Evolutionary conservation across 805 yeast genomes (phyloP).

Genomic region (Metschnikowia corniflorae): DNA sequence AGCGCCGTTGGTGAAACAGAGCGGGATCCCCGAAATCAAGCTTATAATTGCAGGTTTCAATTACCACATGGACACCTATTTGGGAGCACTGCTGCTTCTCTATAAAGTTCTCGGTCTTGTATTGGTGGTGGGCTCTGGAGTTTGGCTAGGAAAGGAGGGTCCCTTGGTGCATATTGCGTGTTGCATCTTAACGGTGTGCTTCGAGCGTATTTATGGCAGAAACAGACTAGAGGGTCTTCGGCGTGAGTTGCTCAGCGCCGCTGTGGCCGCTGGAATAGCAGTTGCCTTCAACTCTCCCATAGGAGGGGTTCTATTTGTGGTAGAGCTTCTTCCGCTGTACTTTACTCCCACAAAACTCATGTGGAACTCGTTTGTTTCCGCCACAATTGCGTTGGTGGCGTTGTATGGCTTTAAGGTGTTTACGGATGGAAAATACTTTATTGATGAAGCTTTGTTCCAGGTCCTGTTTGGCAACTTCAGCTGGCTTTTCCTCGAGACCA

Average conservation of each 20-base stretch:
- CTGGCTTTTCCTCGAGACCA: constrained; percentile 68
- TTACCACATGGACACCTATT: constrained; percentile 42
- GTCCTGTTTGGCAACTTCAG: constrained; percentile 65
- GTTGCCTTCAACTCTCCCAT: constrained; percentile 86
- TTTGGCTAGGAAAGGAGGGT: constrained; percentile 86
- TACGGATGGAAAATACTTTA: constrained; percentile 37
- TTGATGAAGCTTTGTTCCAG: constrained; percentile 51
- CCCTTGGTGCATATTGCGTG: constrained; percentile 80
- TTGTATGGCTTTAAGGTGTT: constrained; percentile 40
- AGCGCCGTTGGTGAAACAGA: constrained; percentile 31
- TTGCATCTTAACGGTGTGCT: constrained; percentile 39
- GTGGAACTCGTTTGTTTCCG: constrained; percentile 83
- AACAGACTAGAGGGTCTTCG: constrained; percentile 51
- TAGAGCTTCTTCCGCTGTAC: constrained; percentile 65
- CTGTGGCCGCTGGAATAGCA: constrained; percentile 79
- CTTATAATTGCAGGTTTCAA: constrained; percentile 64
- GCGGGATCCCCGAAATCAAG: constrained; percentile 76
- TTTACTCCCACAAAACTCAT: constrained; percentile 60
- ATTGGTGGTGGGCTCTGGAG: constrained; percentile 67
- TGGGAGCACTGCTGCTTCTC: constrained; percentile 50
- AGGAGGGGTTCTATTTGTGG: constrained; percentile 78
- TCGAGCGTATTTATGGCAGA: constrained; percentile 29
- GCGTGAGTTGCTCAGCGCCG: constrained; percentile 68
- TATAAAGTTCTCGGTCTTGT: constrained; percentile 57
- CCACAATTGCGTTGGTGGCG: constrained; percentile 67